Evolutionary conservation across 1,139 yeast genomes (phyloP), one percentile per base, ranked within the genome.

Genomic region (Suhomyces taliae): DNA sequence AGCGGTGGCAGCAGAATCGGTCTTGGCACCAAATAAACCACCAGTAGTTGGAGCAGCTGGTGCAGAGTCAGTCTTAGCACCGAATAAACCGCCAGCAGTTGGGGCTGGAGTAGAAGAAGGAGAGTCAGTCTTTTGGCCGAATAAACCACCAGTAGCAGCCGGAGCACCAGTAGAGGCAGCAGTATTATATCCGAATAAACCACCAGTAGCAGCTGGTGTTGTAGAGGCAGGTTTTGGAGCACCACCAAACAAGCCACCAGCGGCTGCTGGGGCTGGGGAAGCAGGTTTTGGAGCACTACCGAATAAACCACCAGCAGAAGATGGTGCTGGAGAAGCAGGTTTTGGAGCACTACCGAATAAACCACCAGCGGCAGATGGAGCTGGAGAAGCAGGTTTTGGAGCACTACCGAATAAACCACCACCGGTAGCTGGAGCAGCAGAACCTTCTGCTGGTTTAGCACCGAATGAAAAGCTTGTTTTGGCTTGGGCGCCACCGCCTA

Each of bases 151-250:
- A 19, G 53, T 10, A 10, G 58, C 51, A 19, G 59, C 48, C 2
- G 32, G 32, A n/a, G n/a, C n/a, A n/a, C n/a, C n/a, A n/a, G n/a
- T n/a, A n/a, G n/a, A n/a, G n/a, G n/a, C n/a, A n/a, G n/a, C n/a
- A n/a, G n/a, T n/a, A n/a, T n/a, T n/a, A n/a, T n/a, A n/a, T n/a
- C 70, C 61, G 56, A 66, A 45, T 56, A 62, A 36, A 39, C 61
- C 63, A 11, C 54, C 45, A 19, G 53, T 10, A 10, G 58, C 51
- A 19, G 59, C 48, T 8, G 32, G 32, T 2, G 32, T 4, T 4
- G 27, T 19, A 54, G 44, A 12, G 10, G 60, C 48, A 15, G 55
- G n/a, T n/a, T n/a, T n/a, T n/a, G n/a, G n/a, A n/a, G n/a, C n/a
- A n/a, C n/a, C n/a, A n/a, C 72, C 70, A 47, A 65, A 65, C 8